Evolutionary conservation across 371 early-diverging fungal genomes (phyloP), one percentile per base, ranked within the genome.

Genomic region (Mucor circinelloides): DNA sequence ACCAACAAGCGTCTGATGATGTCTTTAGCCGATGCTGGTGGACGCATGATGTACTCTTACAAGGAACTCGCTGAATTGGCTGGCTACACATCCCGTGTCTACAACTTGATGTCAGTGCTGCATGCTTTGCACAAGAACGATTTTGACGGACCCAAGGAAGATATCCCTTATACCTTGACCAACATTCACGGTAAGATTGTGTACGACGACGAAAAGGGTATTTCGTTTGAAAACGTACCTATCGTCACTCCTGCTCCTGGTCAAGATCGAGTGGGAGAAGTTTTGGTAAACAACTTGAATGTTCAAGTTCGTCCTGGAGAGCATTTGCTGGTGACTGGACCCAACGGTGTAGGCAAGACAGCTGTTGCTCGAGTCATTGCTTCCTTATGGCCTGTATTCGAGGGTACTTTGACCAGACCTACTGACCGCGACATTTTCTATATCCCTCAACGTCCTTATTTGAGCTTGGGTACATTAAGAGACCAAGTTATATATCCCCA

Each of bases 401-500:
- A 81, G 64, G 94, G 96, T 23, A 77, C 71, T n/a, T 67, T 94
- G 30, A 71, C 82, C n/a, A 83, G 87, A 46, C 94, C 94, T 50
- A 64, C 72, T 25, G 82, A 86, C 23, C 75, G 81, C 21, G 89
- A 91, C 57, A 91, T 95, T 62, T 87, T 95, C 67, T 95, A 93
- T 78, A 89, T 97, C 58, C 95, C 97, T 48, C 95, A 95, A 77
- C 88, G 93, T 17, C 94, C 97, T 31, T 97, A 95, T 70, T 85
- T 97, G 19, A 90, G 91, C 60, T 78, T 92, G 28, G 97, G 97
- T 23, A 88, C 90, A 5, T 75, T 97, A 65, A 82, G 95, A 64
- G 95, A 95, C 58, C 95, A 95, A 66, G 76, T 92, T 28, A 95
- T 95, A 67, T 96, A 96, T 79, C 96, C 96, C 28, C 92, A 95